Conservation (phyloP, 805 yeast species). For the Teunomyces kruisii region DNA sequence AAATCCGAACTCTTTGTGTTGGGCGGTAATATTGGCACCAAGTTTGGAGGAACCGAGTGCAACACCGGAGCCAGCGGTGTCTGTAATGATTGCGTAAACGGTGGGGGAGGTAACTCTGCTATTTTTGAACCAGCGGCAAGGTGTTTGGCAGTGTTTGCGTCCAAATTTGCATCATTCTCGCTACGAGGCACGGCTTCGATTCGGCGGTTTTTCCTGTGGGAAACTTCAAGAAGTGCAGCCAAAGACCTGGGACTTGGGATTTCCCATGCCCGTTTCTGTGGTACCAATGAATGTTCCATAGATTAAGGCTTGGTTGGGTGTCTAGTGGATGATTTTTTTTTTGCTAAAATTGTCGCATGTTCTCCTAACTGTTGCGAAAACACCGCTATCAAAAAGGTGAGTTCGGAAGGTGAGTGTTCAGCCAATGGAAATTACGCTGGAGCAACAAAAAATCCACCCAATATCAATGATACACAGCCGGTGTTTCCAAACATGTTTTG, state of each 20-base stretch:
- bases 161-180: conserved; percentile 4
- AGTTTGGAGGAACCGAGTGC: conserved; percentile 37
- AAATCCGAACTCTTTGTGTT: conserved; percentile 33
- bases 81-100: not conserved
- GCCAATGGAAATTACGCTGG: too few relatives aligned
- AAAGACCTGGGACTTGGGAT: conserved; percentile 15
- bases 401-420: too few relatives aligned
- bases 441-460: too few relatives aligned
- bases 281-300: conserved; percentile 3
- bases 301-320: not conserved
- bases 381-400: not conserved
- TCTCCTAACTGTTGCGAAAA: conserved; percentile 4
- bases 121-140: not conserved
- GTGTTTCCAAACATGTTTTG: too few relatives aligned
- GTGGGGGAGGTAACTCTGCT: not conserved
- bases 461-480: too few relatives aligned
- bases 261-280: conserved; percentile 12
- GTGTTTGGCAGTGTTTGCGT: not conserved
- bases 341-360: conserved; percentile 2
- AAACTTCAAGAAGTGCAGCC: conserved; percentile 11
- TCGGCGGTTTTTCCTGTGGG: conserved; percentile 1
- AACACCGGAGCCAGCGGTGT: conserved; percentile 9
- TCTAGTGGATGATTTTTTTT: conserved; percentile 1
- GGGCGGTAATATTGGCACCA: conserved; percentile 34
- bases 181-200: conserved; percentile 4